Evolutionary conservation across 148 eudicot species (phyloP).

Genomic region (Camellia sinensis): DNA sequence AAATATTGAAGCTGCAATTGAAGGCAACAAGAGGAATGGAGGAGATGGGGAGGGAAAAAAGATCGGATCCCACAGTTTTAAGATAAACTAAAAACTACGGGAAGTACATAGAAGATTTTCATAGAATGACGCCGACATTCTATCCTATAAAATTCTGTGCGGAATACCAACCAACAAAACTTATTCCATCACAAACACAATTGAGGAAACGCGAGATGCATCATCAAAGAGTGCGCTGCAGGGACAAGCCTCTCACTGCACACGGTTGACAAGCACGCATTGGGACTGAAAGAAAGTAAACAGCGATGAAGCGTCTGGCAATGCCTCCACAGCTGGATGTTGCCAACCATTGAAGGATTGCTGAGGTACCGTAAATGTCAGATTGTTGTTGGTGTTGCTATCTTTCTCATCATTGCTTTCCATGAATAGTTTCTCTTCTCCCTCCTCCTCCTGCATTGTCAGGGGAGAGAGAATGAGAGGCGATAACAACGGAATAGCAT

Average conservation of each 20-base stretch:
- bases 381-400: not conserved
- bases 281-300: conserved; percentile 17
- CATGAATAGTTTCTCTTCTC: not conserved
- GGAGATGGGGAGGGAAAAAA: not conserved
- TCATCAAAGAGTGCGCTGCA: too few relatives aligned
- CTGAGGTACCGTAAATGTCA: not conserved
- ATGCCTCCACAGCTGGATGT: not conserved
- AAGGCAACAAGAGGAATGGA: not conserved
- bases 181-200: too few relatives aligned
- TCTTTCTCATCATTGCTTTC: too few relatives aligned
- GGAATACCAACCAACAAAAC: too few relatives aligned
- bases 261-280: conserved; percentile 2
- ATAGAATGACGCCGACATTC: too few relatives aligned
- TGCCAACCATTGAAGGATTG: not conserved
- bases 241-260: not conserved
- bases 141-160: too few relatives aligned
- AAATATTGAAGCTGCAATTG: too few relatives aligned
- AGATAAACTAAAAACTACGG: not conserved
- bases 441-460: not conserved
- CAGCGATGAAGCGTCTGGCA: conserved; percentile 12
- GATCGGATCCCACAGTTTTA: not conserved
- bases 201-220: too few relatives aligned
- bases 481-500: conserved; percentile 17
- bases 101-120: too few relatives aligned
- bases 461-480: conserved; percentile 14